Evolutionary conservation across 1,139 yeast species (phyloP), one percentile per base, ranked within the genome.

Genomic region (Candida sojae): DNA sequence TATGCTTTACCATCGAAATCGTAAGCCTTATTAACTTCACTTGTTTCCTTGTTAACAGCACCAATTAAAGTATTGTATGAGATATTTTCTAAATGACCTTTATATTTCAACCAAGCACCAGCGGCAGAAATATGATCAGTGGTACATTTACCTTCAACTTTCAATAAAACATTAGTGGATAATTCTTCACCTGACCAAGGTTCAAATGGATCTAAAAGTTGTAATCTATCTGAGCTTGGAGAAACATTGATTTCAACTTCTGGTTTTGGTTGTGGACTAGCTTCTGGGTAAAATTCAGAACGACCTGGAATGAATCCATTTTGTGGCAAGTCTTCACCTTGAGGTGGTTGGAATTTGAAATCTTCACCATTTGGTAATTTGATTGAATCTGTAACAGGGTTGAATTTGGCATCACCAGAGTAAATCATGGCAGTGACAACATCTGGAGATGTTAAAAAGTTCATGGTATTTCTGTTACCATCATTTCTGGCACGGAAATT

Each of bases 111-210:
- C 99, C 99, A 93, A n/a, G 86, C 95, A 64, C 99, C 99, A 34
- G 99, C 99, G 39, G 98, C 98, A 28, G 97, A 91, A 59, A 93
- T 93, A 65, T 93, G 99, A 70, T 93, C 99, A 38, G 99, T 93
- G 42, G 99, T 93, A 77, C 98, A 92, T 72, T 93, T 93, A 55
- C 99, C 99, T 73, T 90, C 92, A 46, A 92, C 97, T 73, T 92
- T 93, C 62, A 93, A 71, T 51, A 92, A 72, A 2, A 93, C 89
- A 46, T 82, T 82, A 37, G 92, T 81, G 53, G 80, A 75, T 56
- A 92, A 70, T 67, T 93, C 99, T 65, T 88, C 70, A 49, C 96
- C 95, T 52, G 83, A 73, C 91, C 96, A 93, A 28, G 96, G 81
- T 42, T 78, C 70, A 66, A 95, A 93, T 29, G 99, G 98, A 49